Evolutionary conservation across 371 early-diverging fungal species (phyloP).

Genomic region (Thermomucor indicae-seudaticae): DNA sequence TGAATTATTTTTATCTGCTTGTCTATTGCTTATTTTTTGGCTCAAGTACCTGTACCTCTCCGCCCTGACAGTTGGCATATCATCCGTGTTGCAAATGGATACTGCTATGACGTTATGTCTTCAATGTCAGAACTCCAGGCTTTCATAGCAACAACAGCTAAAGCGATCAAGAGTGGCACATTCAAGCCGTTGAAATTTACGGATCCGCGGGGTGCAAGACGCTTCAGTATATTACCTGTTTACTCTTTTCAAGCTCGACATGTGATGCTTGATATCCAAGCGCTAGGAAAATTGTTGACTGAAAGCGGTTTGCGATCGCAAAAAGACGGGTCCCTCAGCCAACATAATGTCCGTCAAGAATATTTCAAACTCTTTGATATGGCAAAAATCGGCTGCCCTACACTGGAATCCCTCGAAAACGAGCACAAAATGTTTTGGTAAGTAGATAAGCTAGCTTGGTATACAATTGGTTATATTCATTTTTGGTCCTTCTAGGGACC

Average conservation of each 20-base stretch:
- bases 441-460: neutral
- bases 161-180: neutral
- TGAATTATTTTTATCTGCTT: no score
- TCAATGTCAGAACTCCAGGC: neutral
- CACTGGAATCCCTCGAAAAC: neutral
- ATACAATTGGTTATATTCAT: neutral
- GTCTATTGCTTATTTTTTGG: no score
- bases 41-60: no score
- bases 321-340: neutral
- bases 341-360: neutral
- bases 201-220: slow-evolving; percentile 4
- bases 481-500: neutral
- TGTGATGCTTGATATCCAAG: neutral
- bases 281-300: neutral
- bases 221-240: slow-evolving; percentile 3
- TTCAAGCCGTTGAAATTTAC: slow-evolving; percentile 4
- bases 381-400: slow-evolving; percentile 2
- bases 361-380: slow-evolving; percentile 4
- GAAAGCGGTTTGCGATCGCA: neutral
- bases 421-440: neutral
- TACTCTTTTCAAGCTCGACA: slow-evolving; percentile 1
- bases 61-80: no score
- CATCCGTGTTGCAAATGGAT: no score
- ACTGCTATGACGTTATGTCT: no score
- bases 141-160: neutral